phyloP scores from a whole-genome alignment of 2,329 filamentous ascomycete species.

The Aspergillus pseudotamarii region DNA sequence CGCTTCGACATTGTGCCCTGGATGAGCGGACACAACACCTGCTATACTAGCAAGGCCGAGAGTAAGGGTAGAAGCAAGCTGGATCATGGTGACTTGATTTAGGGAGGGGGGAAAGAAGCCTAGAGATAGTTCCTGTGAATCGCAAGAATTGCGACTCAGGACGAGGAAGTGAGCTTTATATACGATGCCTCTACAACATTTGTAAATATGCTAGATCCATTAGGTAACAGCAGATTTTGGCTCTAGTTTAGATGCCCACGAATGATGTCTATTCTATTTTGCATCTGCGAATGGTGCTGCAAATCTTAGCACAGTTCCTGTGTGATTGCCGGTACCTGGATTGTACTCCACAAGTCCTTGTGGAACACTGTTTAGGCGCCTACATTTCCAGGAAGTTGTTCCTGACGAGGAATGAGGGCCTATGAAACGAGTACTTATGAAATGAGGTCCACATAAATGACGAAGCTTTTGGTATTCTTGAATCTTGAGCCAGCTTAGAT shows the following conservation, averaged over 20 bases:
- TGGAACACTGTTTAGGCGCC: not conserved
- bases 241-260: not conserved
- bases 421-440: not conserved
- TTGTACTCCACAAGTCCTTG: not conserved
- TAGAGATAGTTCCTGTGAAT: not conserved
- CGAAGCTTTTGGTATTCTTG: not conserved
- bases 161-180: not conserved
- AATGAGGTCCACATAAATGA: not conserved
- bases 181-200: not conserved
- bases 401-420: not conserved
- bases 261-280: not conserved
- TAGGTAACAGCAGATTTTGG: not conserved
- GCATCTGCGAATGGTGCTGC: not conserved
- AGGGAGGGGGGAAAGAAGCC: not conserved
- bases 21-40: conserved; percentile 46
- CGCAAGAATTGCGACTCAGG: not conserved
- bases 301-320: too few relatives aligned
- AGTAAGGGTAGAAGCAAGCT: conserved; percentile 22
- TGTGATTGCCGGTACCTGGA: not conserved
- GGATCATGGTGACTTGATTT: conserved; percentile 15
- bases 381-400: not conserved
- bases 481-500: not conserved
- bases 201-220: not conserved
- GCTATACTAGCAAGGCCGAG: conserved; percentile 29
- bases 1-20: conserved; percentile 52